A percentile compares a stretch with the other conserved stretches of the same genome.
phyloP scores from a whole-genome alignment of 768 basidiomycete species.

The Tephrocybe rancida region DNA sequence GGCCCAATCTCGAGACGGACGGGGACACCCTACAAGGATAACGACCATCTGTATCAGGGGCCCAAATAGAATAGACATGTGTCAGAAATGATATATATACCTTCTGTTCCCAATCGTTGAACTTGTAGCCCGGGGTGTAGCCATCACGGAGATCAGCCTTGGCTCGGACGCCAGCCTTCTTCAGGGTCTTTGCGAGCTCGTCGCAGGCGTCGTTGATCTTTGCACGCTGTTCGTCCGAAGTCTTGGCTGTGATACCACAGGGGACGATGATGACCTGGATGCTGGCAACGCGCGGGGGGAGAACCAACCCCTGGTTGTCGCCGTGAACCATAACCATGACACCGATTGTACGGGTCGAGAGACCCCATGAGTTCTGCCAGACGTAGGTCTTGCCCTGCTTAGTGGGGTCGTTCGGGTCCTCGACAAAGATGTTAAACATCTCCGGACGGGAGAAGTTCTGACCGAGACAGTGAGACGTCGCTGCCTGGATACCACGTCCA shows the following conservation, averaged over 20 bases:
- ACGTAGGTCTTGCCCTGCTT: conserved; percentile 75
- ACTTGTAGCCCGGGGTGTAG: conserved; percentile 98
- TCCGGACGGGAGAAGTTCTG: conserved; percentile 96
- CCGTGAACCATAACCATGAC: conserved; percentile 99
- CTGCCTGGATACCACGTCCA: conserved; percentile 96
- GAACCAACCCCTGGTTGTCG: conserved; percentile 95
- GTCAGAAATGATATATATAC: conserved; percentile 36
- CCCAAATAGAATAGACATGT: background rate
- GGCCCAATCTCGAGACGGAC: conserved; percentile 97
- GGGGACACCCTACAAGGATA: conserved; percentile 77
- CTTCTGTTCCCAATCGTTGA: conserved; percentile 99
- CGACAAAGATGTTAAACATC: conserved; percentile 98
- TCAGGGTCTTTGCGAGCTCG: conserved; percentile 72
- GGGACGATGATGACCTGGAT: conserved; percentile 92
- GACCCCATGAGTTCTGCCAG: conserved; percentile 99
- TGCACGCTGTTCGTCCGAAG: conserved; percentile 64
- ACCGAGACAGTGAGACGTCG: conserved; percentile 96
- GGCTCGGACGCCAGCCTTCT: conserved; percentile 75
- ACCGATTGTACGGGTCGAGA: conserved; percentile 94
- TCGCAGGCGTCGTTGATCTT: conserved; percentile 79
- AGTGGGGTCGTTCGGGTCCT: conserved; percentile 81
- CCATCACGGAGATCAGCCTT: conserved; percentile 93
- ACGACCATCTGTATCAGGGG: conserved; percentile 6
- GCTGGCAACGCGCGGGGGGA: conserved; percentile 96
- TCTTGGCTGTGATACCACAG: conserved; percentile 90